These are phyloP conservation scores for Agrostemma githago DNA, from an alignment of 148 eudicot genomes.

Conservation along the genomic window DNA sequence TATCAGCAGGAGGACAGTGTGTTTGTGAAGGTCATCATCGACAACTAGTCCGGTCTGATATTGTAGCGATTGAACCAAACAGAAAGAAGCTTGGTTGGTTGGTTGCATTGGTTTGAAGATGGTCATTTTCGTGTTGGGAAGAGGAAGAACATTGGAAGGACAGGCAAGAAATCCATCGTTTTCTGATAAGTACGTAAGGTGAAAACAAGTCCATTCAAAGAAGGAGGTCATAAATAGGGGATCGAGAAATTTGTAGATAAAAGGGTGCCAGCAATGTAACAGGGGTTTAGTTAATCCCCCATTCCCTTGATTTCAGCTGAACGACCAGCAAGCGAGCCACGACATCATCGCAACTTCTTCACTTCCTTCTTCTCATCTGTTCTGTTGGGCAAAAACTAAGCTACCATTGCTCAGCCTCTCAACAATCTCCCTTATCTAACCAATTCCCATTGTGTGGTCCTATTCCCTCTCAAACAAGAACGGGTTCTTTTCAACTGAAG, in stretches of 20 bases:
- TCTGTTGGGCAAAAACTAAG: background rate
- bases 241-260: background rate
- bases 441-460: background rate
- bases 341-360: too few relatives aligned
- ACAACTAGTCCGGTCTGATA: too few relatives aligned
- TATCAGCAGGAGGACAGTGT: too few relatives aligned
- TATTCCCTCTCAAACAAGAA: background rate
- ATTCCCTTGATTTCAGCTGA: slow-evolving; percentile 7
- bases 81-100: too few relatives aligned
- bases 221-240: background rate
- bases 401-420: slow-evolving; percentile 6
- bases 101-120: background rate
- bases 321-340: background rate
- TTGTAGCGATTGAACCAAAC: too few relatives aligned
- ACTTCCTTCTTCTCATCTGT: background rate
- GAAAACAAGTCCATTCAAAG: background rate
- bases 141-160: background rate
- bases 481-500: too few relatives aligned
- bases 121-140: background rate
- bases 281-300: slow-evolving; percentile 17
- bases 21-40: too few relatives aligned
- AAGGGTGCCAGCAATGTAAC: slow-evolving; percentile 15
- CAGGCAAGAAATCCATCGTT: background rate
- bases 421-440: background rate
- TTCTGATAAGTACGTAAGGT: background rate